Conservation (phyloP, 2,329 filamentous ascomycete genomes). For the Cercospora sojina region DNA sequence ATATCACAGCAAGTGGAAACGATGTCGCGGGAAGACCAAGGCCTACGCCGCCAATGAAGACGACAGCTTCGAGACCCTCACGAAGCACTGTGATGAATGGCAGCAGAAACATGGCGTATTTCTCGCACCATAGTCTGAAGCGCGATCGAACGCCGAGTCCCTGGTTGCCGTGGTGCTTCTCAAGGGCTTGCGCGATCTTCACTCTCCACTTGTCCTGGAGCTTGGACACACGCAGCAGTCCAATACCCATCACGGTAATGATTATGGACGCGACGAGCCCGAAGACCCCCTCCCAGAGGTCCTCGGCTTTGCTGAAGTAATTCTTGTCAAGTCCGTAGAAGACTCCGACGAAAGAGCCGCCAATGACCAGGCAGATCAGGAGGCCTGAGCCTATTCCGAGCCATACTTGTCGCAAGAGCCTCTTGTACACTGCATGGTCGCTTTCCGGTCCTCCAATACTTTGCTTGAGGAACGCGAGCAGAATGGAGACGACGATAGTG, state of each 20-base stretch:
- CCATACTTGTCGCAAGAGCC: constrained; percentile 59
- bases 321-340: constrained; percentile 70
- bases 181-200: constrained; percentile 72
- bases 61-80: constrained; percentile 81
- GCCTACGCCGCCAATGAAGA: constrained; percentile 82
- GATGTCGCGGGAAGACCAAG: constrained; percentile 71
- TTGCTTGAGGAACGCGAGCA: constrained; percentile 82
- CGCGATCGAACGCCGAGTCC: constrained; percentile 42
- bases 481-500: constrained; percentile 80
- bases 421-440: constrained; percentile 64
- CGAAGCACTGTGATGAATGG: constrained; percentile 86
- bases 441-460: constrained; percentile 63
- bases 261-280: constrained; percentile 72
- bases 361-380: constrained; percentile 64
- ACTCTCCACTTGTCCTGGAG: constrained; percentile 84
- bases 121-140: constrained; percentile 67
- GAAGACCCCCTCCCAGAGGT: constrained; percentile 80
- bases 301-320: constrained; percentile 65
- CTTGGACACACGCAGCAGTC: constrained; percentile 76
- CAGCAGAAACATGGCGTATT: constrained; percentile 81
- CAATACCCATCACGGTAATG: constrained; percentile 77
- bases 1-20: constrained; percentile 74
- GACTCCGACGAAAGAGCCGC: constrained; percentile 66
- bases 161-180: constrained; percentile 50
- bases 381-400: constrained; percentile 62